Percentiles rank a stretch among this genome's conserved stretches.
Evolutionary conservation across 164 flowering plant species (phyloP).

Genomic region (Buxus sempervirens): DNA sequence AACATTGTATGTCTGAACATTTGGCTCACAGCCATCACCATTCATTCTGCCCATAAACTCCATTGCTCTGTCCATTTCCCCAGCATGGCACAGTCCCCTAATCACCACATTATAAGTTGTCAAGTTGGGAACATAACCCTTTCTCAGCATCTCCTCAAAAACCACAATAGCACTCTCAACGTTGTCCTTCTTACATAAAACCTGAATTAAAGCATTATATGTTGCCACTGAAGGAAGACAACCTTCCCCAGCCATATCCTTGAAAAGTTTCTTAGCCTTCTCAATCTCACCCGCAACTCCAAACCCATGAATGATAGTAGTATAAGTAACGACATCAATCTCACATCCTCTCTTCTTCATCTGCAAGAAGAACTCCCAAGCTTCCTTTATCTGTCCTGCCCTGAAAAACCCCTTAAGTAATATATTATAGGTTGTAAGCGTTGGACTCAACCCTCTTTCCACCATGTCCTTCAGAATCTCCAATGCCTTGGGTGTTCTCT

Average conservation of each 20-base stretch:
- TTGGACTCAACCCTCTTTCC: slow-evolving; percentile 62
- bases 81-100: slow-evolving; percentile 75
- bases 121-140: slow-evolving; percentile 71
- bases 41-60: slow-evolving; percentile 67
- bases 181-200: slow-evolving; percentile 77
- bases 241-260: slow-evolving; percentile 61
- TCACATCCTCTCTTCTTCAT: slow-evolving; percentile 77
- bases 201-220: slow-evolving; percentile 84
- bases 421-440: slow-evolving; percentile 56
- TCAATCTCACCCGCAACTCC: slow-evolving; percentile 69
- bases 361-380: slow-evolving; percentile 76
- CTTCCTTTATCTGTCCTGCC: slow-evolving; percentile 66
- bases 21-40: slow-evolving; percentile 56
- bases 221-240: slow-evolving; percentile 81
- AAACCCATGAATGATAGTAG: slow-evolving; percentile 86
- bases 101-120: slow-evolving; percentile 70
- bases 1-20: slow-evolving; percentile 74
- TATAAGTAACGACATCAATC: slow-evolving; percentile 79
- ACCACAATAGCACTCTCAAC: slow-evolving; percentile 65
- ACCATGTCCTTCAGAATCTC: slow-evolving; percentile 84
- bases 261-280: slow-evolving; percentile 60
- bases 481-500: slow-evolving; percentile 62
- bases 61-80: slow-evolving; percentile 60
- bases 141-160: slow-evolving; percentile 72
- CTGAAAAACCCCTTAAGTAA: slow-evolving; percentile 79